A percentile compares a stretch with the other conserved stretches of the same genome.
phyloP scores from a whole-genome alignment of 2,329 filamentous ascomycete genomes.

The Anisogramma anomala region DNA sequence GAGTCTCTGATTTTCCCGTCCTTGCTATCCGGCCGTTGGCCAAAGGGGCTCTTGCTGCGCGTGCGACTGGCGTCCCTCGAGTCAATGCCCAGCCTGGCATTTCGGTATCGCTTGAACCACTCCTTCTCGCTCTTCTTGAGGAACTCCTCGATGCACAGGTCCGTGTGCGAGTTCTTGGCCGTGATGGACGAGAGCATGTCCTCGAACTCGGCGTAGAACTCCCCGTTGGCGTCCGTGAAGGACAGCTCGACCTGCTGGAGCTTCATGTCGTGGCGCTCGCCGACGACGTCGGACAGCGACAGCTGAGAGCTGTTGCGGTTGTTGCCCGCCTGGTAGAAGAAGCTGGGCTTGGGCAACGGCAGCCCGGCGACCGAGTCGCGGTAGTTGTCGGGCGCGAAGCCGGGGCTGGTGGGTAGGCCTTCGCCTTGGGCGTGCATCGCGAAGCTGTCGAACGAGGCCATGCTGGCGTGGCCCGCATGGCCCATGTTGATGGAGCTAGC shows the following conservation, averaged over 20 bases:
- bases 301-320: constrained; percentile 34
- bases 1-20: constrained; percentile 29
- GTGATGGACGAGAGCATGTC: constrained; percentile 41
- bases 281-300: constrained; percentile 45
- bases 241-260: constrained; percentile 56
- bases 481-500: neutral
- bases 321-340: constrained; percentile 20
- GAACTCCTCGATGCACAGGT: constrained; percentile 54
- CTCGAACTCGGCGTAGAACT: constrained; percentile 49
- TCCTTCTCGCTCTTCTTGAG: constrained; percentile 55
- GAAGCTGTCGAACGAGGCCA: constrained; percentile 14
- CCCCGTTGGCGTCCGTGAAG: constrained; percentile 53
- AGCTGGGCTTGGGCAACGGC: constrained; percentile 17
- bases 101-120: constrained; percentile 50
- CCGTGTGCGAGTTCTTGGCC: constrained; percentile 44
- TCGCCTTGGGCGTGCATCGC: constrained; percentile 12
- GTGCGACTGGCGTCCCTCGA: constrained; percentile 27
- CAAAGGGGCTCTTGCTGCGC: constrained; percentile 17
- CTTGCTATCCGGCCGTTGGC: constrained; percentile 18
- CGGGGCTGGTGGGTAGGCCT: constrained; percentile 7
- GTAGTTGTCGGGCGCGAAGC: constrained; percentile 12
- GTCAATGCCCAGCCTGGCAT: constrained; percentile 44
- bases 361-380: constrained; percentile 21
- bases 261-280: constrained; percentile 49
- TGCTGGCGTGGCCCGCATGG: constrained; percentile 1